A percentile compares a stretch with the other conserved stretches of the same genome.
Evolutionary conservation across 2,329 filamentous ascomycete genomes (phyloP).

Genomic region (Cladosporium sp.): DNA sequence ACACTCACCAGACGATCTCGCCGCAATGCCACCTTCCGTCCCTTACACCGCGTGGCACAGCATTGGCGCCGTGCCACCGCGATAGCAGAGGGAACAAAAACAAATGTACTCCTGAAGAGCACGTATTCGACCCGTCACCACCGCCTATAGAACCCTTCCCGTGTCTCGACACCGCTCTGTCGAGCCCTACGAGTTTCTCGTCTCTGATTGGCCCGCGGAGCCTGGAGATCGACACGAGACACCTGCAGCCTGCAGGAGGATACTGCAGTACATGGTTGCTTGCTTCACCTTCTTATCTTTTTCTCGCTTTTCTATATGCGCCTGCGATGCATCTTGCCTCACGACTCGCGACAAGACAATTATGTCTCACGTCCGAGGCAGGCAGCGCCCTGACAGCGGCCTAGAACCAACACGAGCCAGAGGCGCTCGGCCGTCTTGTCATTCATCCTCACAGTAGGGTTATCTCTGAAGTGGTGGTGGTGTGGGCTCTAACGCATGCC

Average conservation of each 20-base stretch:
- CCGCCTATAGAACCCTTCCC: not conserved
- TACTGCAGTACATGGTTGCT: not conserved
- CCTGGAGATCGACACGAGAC: not conserved
- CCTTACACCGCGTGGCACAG: not conserved
- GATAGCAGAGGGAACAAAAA: not conserved
- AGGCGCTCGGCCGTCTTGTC: not conserved
- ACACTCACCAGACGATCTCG: not conserved
- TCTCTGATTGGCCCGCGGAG: not conserved
- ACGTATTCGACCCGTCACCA: not conserved
- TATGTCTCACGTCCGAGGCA: not conserved
- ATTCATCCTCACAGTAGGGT: not conserved
- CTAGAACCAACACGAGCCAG: not conserved
- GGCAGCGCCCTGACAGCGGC: not conserved
- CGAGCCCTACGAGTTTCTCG: not conserved
- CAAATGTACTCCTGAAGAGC: slow-evolving; percentile 6
- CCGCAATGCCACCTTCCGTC: not conserved
- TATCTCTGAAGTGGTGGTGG: not conserved
- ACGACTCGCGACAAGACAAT: not conserved
- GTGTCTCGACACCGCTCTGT: slow-evolving; percentile 9
- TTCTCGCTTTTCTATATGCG: not conserved
- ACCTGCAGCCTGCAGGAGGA: not conserved
- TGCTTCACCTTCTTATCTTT: slow-evolving; percentile 3
- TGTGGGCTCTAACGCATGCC: no score
- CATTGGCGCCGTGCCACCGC: not conserved
- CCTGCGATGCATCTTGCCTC: not conserved